Percentiles rank a stretch among this genome's conserved stretches.
phyloP scores from a whole-genome alignment of 345 rosid genomes.

The Euphorbia peplus region DNA sequence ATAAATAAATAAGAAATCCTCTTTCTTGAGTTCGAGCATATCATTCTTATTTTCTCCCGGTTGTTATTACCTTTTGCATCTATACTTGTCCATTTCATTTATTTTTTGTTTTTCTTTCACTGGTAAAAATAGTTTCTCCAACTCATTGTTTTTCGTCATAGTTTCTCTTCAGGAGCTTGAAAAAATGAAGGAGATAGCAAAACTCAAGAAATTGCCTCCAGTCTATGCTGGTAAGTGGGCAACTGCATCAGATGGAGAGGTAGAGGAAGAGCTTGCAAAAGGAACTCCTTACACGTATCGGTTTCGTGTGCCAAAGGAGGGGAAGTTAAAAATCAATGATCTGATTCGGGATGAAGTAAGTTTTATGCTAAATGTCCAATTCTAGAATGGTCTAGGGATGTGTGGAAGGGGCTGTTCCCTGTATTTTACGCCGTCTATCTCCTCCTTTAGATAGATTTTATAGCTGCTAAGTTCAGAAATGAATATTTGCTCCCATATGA shows the following conservation, averaged over 20 bases:
- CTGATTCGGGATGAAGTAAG: conserved; percentile 89
- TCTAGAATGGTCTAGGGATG: not conserved
- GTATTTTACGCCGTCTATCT: not conserved
- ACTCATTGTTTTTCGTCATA: conserved; percentile 4
- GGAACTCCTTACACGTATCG: conserved; percentile 81
- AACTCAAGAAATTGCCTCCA: conserved; percentile 72
- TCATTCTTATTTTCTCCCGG: not conserved
- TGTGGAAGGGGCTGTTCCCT: not conserved
- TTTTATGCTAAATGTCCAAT: conserved; percentile 5
- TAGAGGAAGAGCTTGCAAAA: conserved; percentile 69
- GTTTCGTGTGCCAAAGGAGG: conserved; percentile 77
- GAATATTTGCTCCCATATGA: conserved; percentile 40
- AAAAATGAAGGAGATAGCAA: conserved; percentile 80
- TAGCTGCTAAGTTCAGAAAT: not conserved
- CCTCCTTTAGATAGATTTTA: not conserved
- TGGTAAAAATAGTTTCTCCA: not conserved
- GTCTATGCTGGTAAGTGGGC: conserved; percentile 90
- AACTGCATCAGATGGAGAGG: conserved; percentile 57
- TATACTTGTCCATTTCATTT: not conserved
- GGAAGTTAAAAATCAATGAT: conserved; percentile 73
- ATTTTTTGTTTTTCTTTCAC: too few relatives aligned
- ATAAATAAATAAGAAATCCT: too few relatives aligned
- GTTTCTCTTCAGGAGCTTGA: conserved; percentile 68
- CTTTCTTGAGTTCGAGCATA: not conserved
- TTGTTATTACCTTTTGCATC: not conserved